Evolutionary conservation across 192 early-diverging fungal genomes (phyloP).

Genomic region (Dissophora ornata): DNA sequence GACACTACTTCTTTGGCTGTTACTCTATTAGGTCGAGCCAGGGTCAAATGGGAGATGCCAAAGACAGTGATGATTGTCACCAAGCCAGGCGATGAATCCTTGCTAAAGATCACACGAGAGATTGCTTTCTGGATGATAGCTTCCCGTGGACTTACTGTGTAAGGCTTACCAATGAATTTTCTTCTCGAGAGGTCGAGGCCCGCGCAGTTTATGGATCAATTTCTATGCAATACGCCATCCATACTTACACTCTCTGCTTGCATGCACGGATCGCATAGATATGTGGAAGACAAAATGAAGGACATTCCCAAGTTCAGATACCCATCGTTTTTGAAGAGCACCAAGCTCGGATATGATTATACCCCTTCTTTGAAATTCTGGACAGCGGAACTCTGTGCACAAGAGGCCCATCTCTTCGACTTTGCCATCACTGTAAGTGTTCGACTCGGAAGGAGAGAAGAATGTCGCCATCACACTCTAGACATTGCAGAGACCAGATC

Average conservation of each 20-base stretch:
- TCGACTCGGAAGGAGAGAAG: no score
- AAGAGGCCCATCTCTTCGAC: conserved; percentile 79
- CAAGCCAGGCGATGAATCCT: conserved; percentile 74
- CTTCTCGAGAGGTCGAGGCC: no score
- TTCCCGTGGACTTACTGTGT: conserved; percentile 64
- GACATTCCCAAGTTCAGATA: conserved; percentile 67
- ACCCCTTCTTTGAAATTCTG: conserved; percentile 70
- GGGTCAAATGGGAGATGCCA: conserved; percentile 55
- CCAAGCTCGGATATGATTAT: conserved; percentile 56
- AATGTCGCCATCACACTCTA: not conserved
- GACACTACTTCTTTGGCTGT: not conserved
- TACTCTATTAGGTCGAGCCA: conserved; percentile 48
- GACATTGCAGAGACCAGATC: no score
- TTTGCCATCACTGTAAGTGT: conserved; percentile 86
- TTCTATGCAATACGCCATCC: no score
- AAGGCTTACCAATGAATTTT: conserved; percentile 7
- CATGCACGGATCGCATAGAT: conserved; percentile 46
- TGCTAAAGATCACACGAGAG: conserved; percentile 75
- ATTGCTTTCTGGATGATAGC: conserved; percentile 74
- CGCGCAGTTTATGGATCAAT: no score
- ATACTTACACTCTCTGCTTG: no score
- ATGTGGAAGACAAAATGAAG: conserved; percentile 74
- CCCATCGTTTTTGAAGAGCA: conserved; percentile 56
- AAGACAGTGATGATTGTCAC: conserved; percentile 80
- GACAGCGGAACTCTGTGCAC: conserved; percentile 78